phyloP scores from a whole-genome alignment of 805 yeast species.

The Yarrowia sp. region DNA sequence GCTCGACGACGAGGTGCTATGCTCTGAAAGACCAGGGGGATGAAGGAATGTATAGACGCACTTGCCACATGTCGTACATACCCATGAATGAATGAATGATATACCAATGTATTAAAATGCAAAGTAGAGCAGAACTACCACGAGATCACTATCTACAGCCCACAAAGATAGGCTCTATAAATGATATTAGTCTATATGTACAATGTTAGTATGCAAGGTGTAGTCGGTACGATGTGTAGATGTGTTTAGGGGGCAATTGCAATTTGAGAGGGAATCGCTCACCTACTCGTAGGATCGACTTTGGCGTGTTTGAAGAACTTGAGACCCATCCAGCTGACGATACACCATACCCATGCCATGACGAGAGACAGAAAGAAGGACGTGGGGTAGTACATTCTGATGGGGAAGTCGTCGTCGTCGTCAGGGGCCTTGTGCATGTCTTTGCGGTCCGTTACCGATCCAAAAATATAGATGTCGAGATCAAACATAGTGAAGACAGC shows the following conservation, averaged over 20 bases:
- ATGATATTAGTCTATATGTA: not conserved
- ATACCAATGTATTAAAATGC: not conserved
- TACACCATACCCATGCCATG: constrained; percentile 63
- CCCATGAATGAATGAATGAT: constrained; percentile 1
- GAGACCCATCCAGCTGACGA: constrained; percentile 73
- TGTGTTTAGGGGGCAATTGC: not conserved
- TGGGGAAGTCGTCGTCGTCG: constrained; percentile 40
- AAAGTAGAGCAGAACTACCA: no score
- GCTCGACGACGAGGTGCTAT: not conserved
- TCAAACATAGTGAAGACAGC: constrained; percentile 26
- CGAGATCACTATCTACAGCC: not conserved
- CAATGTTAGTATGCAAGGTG: constrained; percentile 4
- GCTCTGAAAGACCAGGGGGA: not conserved
- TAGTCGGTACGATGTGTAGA: not conserved
- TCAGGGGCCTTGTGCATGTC: constrained; percentile 28
- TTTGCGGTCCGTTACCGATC: constrained; percentile 23
- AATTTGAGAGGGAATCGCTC: not conserved
- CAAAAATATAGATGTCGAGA: constrained; percentile 2
- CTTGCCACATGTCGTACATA: not conserved
- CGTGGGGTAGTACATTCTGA: constrained; percentile 41
- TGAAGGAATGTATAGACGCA: not conserved
- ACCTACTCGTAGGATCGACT: constrained; percentile 40
- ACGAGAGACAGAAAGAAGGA: constrained; percentile 39
- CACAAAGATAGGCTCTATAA: not conserved
- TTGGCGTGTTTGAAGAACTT: constrained; percentile 77